A percentile compares a stretch with the other conserved stretches of the same genome.
Conservation (phyloP, 2,329 filamentous ascomycete genomes). For the Cordyceps cateniannulata region DNA sequence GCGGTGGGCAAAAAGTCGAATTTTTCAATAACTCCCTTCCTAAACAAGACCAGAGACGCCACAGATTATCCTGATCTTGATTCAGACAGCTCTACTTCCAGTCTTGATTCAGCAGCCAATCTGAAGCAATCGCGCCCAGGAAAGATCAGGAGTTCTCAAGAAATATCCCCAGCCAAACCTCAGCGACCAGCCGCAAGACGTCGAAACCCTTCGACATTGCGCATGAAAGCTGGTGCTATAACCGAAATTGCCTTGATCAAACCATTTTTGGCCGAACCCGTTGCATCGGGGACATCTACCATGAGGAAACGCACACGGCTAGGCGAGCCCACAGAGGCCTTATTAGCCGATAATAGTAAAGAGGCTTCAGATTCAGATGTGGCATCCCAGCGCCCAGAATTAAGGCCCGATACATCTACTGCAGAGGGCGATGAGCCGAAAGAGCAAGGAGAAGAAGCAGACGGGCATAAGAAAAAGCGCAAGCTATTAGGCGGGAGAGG, state of each 20-base stretch:
- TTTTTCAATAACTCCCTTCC: slow-evolving; percentile 90
- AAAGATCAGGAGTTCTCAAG: neutral
- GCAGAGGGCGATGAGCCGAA: slow-evolving; percentile 12
- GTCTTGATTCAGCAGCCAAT: neutral
- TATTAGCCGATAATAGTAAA: neutral
- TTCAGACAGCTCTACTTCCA: neutral
- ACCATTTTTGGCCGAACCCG: neutral
- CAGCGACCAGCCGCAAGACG: neutral
- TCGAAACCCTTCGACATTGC: neutral
- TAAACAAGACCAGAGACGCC: slow-evolving; percentile 65
- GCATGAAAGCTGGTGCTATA: neutral
- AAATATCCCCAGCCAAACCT: neutral
- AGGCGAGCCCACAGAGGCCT: neutral
- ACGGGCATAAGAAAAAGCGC: slow-evolving; percentile 61
- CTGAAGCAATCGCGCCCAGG: neutral
- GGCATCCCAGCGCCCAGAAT: neutral
- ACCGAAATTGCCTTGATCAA: neutral
- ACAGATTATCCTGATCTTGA: slow-evolving; percentile 24
- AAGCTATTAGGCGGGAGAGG: slow-evolving; percentile 59
- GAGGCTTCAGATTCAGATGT: neutral
- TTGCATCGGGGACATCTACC: neutral
- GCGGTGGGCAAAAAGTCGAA: slow-evolving; percentile 75
- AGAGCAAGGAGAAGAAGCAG: slow-evolving; percentile 15
- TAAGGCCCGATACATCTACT: neutral
- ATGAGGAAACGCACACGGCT: neutral